A percentile compares a stretch with the other conserved stretches of the same genome.
Evolutionary conservation across 345 rosid species (phyloP).

Genomic region (Brassica nigra): DNA sequence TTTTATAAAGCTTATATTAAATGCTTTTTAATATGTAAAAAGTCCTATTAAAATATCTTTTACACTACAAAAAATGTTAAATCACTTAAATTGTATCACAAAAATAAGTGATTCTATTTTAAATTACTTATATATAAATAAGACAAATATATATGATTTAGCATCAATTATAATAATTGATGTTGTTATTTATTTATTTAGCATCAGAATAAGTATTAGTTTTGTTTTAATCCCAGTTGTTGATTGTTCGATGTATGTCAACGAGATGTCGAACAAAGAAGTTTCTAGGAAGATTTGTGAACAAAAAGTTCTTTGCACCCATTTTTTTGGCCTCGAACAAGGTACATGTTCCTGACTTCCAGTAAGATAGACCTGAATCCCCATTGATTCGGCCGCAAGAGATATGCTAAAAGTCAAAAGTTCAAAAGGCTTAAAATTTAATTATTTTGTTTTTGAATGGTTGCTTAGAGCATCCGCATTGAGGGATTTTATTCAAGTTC

Average conservation of each 20-base stretch:
- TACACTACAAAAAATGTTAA: no score
- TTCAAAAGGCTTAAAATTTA: neutral
- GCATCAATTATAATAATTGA: no score
- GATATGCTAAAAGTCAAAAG: conserved; percentile 3
- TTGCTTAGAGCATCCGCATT: no score
- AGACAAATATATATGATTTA: no score
- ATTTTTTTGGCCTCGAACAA: neutral
- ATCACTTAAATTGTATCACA: no score
- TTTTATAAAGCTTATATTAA: no score
- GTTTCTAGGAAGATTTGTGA: neutral
- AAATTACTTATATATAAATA: no score
- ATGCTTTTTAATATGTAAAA: no score
- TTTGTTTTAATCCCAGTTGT: neutral
- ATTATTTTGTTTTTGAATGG: neutral
- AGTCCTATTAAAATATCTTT: no score
- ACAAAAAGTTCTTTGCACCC: neutral
- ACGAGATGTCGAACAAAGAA: conserved; percentile 1
- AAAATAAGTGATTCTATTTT: no score
- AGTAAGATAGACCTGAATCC: neutral
- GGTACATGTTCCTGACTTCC: neutral
- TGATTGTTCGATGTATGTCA: conserved; percentile 6
- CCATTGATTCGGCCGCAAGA: neutral
- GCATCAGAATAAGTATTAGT: neutral
- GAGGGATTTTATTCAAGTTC: no score
- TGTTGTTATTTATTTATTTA: no score